Evolutionary conservation across 139 green algal species (phyloP).

Genomic region (Nannochloris sp.): DNA sequence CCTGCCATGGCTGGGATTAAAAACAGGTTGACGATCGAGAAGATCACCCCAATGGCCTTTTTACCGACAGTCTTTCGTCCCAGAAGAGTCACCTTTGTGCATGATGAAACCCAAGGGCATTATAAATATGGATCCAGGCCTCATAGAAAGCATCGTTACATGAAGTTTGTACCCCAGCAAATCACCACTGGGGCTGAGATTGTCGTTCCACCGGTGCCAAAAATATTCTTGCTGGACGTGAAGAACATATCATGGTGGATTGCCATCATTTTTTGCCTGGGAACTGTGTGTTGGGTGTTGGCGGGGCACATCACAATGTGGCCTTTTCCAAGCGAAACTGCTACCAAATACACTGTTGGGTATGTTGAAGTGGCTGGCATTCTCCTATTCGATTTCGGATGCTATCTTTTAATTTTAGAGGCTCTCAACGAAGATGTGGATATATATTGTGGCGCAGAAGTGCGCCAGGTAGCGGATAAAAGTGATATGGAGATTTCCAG

Average conservation of each 20-base stretch:
- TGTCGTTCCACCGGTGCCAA: background rate
- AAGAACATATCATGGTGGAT: conserved; percentile 5
- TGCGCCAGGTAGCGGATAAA: too few relatives aligned
- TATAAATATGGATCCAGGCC: background rate
- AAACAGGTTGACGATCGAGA: too few relatives aligned
- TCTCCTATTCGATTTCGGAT: background rate
- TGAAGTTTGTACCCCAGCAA: background rate
- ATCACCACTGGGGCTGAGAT: background rate
- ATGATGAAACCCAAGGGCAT: conserved; percentile 1
- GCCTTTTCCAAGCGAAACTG: background rate
- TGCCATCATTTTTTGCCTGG: conserved; percentile 4
- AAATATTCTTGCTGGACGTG: background rate
- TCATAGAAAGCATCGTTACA: conserved; percentile 8
- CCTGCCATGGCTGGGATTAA: too few relatives aligned
- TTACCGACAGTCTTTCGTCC: background rate
- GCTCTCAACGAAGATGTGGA: too few relatives aligned
- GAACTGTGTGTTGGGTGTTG: conserved; percentile 5
- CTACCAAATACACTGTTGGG: background rate
- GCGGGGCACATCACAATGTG: conserved; percentile 4
- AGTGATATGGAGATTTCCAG: too few relatives aligned
- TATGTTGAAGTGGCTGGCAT: background rate
- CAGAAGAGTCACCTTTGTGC: background rate
- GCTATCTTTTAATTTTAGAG: too few relatives aligned
- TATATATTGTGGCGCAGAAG: too few relatives aligned
- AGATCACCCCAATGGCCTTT: too few relatives aligned